Conservation (phyloP, 2,329 filamentous ascomycete species). For the Helotiales sp. region DNA sequence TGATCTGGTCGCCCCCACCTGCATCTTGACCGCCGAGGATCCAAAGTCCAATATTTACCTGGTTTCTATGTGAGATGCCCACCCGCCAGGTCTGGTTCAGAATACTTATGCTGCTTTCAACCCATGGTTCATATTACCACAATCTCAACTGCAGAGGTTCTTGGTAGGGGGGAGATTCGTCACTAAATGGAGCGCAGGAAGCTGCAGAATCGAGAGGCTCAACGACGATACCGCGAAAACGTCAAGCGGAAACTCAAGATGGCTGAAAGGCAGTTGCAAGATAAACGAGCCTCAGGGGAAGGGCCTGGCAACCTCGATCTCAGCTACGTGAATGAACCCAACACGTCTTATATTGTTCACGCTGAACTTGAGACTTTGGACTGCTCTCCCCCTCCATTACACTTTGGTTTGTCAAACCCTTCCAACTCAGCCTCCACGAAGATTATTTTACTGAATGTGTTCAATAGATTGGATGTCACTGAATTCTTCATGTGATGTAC, state of each 20-base stretch:
- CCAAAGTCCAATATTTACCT: too few species aligned
- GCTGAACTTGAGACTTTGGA: neutral
- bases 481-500: neutral
- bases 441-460: neutral
- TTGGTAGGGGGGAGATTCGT: too few species aligned
- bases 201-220: conserved; percentile 4
- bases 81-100: too few species aligned
- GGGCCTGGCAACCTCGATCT: neutral
- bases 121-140: too few species aligned
- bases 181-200: conserved; percentile 6
- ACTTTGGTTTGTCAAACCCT: neutral
- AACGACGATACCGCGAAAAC: conserved; percentile 6
- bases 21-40: too few species aligned
- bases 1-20: too few species aligned
- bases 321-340: neutral
- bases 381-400: neutral
- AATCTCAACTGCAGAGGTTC: neutral
- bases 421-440: neutral
- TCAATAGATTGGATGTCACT: neutral
- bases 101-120: too few species aligned
- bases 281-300: too few species aligned
- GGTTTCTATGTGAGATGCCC: too few species aligned
- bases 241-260: conserved; percentile 7
- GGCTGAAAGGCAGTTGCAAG: neutral
- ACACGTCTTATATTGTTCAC: neutral